Base-by-base conservation (phyloP, 2,329 filamentous ascomycete genomes). In the Pseudogymnoascus verrucosus region DNA sequence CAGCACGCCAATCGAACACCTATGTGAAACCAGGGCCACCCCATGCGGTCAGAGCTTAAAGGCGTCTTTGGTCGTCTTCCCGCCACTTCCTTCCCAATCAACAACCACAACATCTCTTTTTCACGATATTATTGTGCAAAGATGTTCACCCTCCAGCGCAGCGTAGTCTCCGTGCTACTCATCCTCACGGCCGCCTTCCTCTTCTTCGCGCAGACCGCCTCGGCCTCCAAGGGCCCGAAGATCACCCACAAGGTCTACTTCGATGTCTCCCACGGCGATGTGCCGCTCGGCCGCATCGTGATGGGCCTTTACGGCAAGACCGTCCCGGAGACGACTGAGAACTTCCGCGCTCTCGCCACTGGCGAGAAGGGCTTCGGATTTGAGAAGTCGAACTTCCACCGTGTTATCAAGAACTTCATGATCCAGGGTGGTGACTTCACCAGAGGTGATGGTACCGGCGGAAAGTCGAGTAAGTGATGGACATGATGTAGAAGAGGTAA, bases 161-260 rank as follows among this genome's bases (percentile, higher is more conserved):
- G 92, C 69, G 75, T 91, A 74, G 81, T 89, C 75, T 86, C 89
- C 72, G 81, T 88, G 72, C 82, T 91, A 74, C 82, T 96, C 74
- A 84, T 96, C 73, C 76, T 96, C 71, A 87, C 90, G 71, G 81
- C 93, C 71, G 82, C 84, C 70, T 81, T 93, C 74, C 79, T 92
- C 69, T 85, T 91, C 79, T 86, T 96, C 74, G 83, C 89, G 69
- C 88, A 91, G 77, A 84, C 85, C 36, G 86, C 84, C 65, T 86
- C 89, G 70, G 89, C 90, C 63, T 81, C 81, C 69, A 91, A 93
- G 81, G 93, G 95, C 57, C 93, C 91, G 67, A 96, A 95, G 86
- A 93, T 97, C 81, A 97, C 93, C 72, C 83, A 90, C 83, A 96
- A 96, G 86, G 91, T 95, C 78, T 95, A 86, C 83, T 93, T 96